Evolutionary conservation across 2,329 filamentous ascomycete species (phyloP), one percentile per base, ranked within the genome.

Genomic region (Epichloe scottii): DNA sequence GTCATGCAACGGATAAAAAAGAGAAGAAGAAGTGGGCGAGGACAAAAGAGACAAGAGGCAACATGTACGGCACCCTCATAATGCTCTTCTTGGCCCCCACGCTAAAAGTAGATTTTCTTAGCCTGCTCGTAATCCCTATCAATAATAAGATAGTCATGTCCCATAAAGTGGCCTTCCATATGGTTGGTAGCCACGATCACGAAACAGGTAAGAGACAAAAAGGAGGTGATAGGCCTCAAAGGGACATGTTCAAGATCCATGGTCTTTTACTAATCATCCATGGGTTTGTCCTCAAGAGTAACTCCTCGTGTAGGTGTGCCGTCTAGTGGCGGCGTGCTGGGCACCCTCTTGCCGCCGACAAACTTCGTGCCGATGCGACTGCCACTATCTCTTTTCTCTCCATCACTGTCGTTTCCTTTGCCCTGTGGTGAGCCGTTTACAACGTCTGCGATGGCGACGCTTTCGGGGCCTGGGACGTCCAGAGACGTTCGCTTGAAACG

Each of bases 401-500:
- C 51, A 4, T 66, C 62, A 39, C 43, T 50, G 34, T 60, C 62
- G 12, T 53, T 39, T 15, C 49, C 50, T 51, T 61, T 62, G 43
- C 53, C 49, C 39, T 59, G 54, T 19, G 61, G 60, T 42, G 62
- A 57, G 48, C 74, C 74, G 56, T 78, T 78, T 42, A 68, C 58
- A 33, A 70, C 68, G 14, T 68, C 60, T 2, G 45, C 66, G 59
- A 57, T 73, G 63, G 53, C 62, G 30, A 73, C 69, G 40, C 51
- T 49, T 5, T 77, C 74, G 53, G 71, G 77, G 46, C 79, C 78
- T 3, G 90, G 90, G 3, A 96, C 89, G 60, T 95, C 89, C 2
- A 96, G 77, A 62, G 87, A 93, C 45, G 82, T 72, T 56, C 84
- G 74, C 66, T 81, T 82, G 53, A 73, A 62, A 47, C 56, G 56